Evolutionary conservation across 331 rosid genomes (phyloP).

Genomic region (Quercus tomentella): DNA sequence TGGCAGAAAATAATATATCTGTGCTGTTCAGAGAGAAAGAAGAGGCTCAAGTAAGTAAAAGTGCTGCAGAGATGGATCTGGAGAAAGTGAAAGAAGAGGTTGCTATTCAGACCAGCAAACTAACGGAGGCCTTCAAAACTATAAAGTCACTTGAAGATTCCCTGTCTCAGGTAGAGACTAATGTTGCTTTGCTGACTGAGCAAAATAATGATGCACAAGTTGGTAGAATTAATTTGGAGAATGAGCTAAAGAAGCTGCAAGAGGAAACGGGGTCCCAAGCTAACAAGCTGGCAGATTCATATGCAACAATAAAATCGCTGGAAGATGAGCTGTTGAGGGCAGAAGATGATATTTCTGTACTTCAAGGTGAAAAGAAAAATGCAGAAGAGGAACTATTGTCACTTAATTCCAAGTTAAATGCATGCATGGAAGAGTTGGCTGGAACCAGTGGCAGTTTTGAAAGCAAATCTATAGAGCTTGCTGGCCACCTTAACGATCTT

Average conservation of each 20-base stretch:
- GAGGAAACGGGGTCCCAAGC: conserved; percentile 56
- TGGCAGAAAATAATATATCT: conserved; percentile 55
- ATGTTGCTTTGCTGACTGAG: conserved; percentile 50
- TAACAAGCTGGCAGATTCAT: conserved; percentile 49
- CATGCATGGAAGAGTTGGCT: conserved; percentile 66
- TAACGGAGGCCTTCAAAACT: conserved; percentile 60
- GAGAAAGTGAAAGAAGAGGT: conserved; percentile 63
- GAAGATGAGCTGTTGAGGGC: conserved; percentile 70
- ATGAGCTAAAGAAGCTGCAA: conserved; percentile 62
- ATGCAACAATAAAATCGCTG: conserved; percentile 45
- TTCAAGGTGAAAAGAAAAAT: conserved; percentile 53
- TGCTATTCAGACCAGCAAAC: conserved; percentile 44
- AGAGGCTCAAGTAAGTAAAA: conserved; percentile 53
- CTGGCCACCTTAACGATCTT: conserved; percentile 63
- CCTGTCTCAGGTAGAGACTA: conserved; percentile 45
- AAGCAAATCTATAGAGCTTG: conserved; percentile 54
- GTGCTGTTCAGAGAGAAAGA: conserved; percentile 62
- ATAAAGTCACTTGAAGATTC: conserved; percentile 63
- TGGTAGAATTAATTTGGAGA: conserved; percentile 55
- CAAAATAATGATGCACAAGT: conserved; percentile 52
- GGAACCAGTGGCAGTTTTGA: conserved; percentile 56
- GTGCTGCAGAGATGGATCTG: conserved; percentile 58
- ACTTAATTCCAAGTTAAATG: conserved; percentile 62
- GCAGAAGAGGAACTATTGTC: conserved; percentile 65
- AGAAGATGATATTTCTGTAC: conserved; percentile 44